Conservation (phyloP, 2,329 filamentous ascomycete species). For the Trichoderma atroviride region DNA sequence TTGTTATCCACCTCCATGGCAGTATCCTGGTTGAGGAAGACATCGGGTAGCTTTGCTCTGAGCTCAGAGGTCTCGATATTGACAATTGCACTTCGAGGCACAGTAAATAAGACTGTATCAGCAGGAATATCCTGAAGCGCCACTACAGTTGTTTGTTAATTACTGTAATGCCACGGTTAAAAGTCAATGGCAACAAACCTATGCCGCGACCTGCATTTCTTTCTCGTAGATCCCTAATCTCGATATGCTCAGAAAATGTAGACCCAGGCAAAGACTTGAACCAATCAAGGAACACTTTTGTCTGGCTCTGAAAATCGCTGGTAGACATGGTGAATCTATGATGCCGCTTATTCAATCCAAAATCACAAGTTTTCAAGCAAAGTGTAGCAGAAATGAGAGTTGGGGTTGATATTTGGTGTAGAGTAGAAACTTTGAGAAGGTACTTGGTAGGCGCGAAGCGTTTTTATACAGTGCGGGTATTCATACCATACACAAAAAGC, state of each 20-base stretch:
- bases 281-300: slow-evolving; percentile 55
- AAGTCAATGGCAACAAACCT: slow-evolving; percentile 41
- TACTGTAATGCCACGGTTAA: not conserved
- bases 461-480: not conserved
- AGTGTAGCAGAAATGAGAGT: not conserved
- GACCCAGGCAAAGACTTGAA: slow-evolving; percentile 56
- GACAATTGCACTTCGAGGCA: slow-evolving; percentile 73
- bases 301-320: slow-evolving; percentile 46
- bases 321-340: slow-evolving; percentile 22
- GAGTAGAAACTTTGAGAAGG: not conserved
- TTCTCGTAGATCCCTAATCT: slow-evolving; percentile 55
- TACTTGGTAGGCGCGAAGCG: not conserved
- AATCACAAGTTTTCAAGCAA: not conserved
- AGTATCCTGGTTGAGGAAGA: slow-evolving; percentile 50
- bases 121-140: slow-evolving; percentile 69
- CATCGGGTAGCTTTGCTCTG: slow-evolving; percentile 55
- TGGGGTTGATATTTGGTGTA: not conserved
- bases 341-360: not conserved
- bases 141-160: slow-evolving; percentile 52
- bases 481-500: not conserved
- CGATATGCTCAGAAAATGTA: slow-evolving; percentile 55
- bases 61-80: slow-evolving; percentile 73
- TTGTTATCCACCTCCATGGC: slow-evolving; percentile 44
- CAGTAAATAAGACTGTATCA: slow-evolving; percentile 78
- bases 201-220: slow-evolving; percentile 59